Evolutionary conservation across 192 early-diverging fungal species (phyloP).

Genomic region (Linnemannia schmuckeri): DNA sequence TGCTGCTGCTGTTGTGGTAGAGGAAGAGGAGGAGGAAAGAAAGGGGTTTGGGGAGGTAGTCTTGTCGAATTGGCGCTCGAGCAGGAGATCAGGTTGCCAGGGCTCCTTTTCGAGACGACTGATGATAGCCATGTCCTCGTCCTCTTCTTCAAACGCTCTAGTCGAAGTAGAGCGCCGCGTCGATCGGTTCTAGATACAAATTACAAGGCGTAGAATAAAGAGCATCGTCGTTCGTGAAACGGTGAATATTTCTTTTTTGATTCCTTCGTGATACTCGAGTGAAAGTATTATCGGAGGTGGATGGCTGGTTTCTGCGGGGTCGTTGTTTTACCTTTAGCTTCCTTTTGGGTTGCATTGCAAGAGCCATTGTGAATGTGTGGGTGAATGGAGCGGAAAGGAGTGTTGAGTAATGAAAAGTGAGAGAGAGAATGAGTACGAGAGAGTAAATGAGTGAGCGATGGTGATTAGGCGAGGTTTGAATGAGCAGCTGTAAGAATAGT

Average conservation of each 20-base stretch:
- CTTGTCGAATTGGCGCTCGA: conserved; percentile 41
- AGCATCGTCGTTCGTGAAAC: background rate
- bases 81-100: conserved; percentile 52
- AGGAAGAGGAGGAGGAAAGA: background rate
- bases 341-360: conserved; percentile 33
- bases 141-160: conserved; percentile 36
- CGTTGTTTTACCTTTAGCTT: conserved; percentile 37
- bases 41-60: background rate
- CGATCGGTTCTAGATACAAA: conserved; percentile 23
- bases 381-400: background rate
- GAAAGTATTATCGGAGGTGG: background rate
- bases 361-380: conserved; percentile 20
- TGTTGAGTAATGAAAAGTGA: background rate
- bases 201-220: background rate
- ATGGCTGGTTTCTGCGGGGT: background rate
- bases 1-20: background rate
- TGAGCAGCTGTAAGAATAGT: background rate
- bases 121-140: conserved; percentile 50
- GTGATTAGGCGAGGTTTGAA: background rate
- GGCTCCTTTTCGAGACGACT: conserved; percentile 50
- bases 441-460: background rate
- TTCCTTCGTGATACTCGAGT: background rate
- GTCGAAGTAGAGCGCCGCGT: conserved; percentile 24
- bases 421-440: background rate
- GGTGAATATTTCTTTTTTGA: background rate